Evolutionary conservation across 352 stramenopile species (phyloP).

Genomic region (Phytophthora kernoviae): DNA sequence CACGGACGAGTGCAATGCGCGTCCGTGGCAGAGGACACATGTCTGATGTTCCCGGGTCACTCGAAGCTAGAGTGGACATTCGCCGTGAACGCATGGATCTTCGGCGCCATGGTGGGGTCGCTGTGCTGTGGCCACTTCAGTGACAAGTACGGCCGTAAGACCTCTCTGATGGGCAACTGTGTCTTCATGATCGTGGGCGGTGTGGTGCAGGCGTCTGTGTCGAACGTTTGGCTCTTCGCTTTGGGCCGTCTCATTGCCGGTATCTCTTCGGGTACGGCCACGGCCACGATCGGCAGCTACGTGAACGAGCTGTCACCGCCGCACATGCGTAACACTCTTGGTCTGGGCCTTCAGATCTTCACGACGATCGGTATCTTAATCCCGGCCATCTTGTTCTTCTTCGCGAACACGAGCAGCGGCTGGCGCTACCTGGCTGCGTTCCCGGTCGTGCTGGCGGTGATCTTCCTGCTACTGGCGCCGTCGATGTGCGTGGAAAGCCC

Average conservation of each 20-base stretch:
- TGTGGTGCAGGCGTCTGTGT: slow-evolving; percentile 1
- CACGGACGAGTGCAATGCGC: slow-evolving; percentile 12
- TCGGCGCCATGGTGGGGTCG: slow-evolving; percentile 3
- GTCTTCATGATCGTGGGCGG: background rate
- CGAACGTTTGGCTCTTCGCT: slow-evolving; percentile 1
- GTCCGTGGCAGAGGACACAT: slow-evolving; percentile 13
- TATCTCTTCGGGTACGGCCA: background rate
- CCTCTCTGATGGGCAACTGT: background rate
- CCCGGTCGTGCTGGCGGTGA: slow-evolving; percentile 9
- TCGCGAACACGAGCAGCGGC: slow-evolving; percentile 26
- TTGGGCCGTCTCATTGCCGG: slow-evolving; percentile 1
- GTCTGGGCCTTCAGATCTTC: slow-evolving; percentile 50
- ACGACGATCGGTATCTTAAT: slow-evolving; percentile 21
- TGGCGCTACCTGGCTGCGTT: slow-evolving; percentile 31
- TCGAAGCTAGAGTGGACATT: slow-evolving; percentile 13
- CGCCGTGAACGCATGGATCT: slow-evolving; percentile 4
- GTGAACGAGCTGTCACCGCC: slow-evolving; percentile 3
- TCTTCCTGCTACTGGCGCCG: slow-evolving; percentile 25
- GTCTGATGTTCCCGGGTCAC: slow-evolving; percentile 19
- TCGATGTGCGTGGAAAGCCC: slow-evolving; percentile 29
- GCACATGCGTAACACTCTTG: slow-evolving; percentile 38
- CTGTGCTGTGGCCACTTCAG: slow-evolving; percentile 4
- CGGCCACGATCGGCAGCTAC: slow-evolving; percentile 3
- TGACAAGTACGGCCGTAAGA: slow-evolving; percentile 1
- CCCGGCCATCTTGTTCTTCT: slow-evolving; percentile 32